Evolutionary conservation across 768 basidiomycete genomes (phyloP).

Genomic region (Lentinus tigrinus): DNA sequence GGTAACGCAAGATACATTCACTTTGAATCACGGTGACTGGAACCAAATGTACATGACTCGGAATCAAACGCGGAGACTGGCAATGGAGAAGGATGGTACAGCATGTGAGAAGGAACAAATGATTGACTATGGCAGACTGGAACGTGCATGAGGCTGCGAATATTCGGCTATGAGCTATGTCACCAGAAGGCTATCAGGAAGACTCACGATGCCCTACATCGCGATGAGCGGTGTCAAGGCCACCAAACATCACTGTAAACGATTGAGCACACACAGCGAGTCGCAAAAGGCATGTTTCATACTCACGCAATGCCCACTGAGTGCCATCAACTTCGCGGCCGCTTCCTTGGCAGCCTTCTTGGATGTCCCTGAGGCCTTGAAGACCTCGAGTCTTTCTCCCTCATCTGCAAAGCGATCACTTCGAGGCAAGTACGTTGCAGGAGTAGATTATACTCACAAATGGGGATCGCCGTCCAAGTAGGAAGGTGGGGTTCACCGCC

Average conservation of each 20-base stretch:
- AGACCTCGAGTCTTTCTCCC: slow-evolving; percentile 16
- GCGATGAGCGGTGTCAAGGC: too few species aligned
- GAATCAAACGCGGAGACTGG: too few species aligned
- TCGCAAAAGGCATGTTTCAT: neutral
- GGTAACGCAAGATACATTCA: too few species aligned
- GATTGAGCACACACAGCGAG: neutral
- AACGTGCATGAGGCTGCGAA: too few species aligned
- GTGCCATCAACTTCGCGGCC: slow-evolving; percentile 22
- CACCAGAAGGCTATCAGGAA: too few species aligned
- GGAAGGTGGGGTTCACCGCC: slow-evolving; percentile 23
- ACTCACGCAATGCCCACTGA: slow-evolving; percentile 26
- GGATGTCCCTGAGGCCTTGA: slow-evolving; percentile 5
- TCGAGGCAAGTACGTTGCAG: neutral
- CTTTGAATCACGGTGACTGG: too few species aligned
- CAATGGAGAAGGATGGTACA: too few species aligned
- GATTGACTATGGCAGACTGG: too few species aligned
- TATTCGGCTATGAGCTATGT: too few species aligned
- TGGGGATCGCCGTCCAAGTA: slow-evolving; percentile 18
- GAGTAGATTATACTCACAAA: slow-evolving; percentile 17
- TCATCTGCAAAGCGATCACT: slow-evolving; percentile 8
- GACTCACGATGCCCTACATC: too few species aligned
- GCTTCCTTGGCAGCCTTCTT: slow-evolving; percentile 27
- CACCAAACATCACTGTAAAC: neutral
- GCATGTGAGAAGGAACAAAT: too few species aligned
- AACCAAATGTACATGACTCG: too few species aligned